Percentiles rank a stretch among this genome's conserved stretches.
These are phyloP conservation scores for Sphaerulina musiva DNA, from an alignment of 2,329 filamentous ascomycete species.

Conservation along the genomic window DNA sequence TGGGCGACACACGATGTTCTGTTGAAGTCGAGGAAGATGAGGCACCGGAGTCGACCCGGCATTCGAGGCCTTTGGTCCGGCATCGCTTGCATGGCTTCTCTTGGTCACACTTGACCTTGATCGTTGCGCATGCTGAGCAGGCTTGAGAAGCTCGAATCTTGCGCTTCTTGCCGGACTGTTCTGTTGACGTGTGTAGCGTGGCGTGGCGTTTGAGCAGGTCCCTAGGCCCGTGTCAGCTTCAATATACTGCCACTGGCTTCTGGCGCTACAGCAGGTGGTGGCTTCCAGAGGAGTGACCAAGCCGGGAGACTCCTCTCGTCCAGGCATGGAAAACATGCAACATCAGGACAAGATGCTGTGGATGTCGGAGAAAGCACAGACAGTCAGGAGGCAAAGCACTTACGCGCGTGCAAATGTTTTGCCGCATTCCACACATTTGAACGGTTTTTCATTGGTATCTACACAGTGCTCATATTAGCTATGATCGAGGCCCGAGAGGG, in stretches of 20 bases:
- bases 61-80: conserved; percentile 18
- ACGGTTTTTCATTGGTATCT: conserved; percentile 23
- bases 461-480: conserved; percentile 4
- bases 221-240: conserved; percentile 2
- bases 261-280: not conserved
- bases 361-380: not conserved
- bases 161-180: conserved; percentile 20
- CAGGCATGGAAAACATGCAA: too few relatives aligned
- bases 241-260: not conserved
- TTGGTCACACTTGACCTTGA: conserved; percentile 23
- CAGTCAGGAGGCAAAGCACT: conserved; percentile 2
- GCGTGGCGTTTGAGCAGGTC: conserved; percentile 21
- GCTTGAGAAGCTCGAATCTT: conserved; percentile 21
- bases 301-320: too few relatives aligned
- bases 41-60: conserved; percentile 15
- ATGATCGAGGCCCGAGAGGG: not conserved
- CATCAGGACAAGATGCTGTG: not conserved
- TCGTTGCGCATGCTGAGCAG: conserved; percentile 18
- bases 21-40: not conserved
- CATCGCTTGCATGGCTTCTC: conserved; percentile 22
- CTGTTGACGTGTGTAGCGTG: conserved; percentile 17
- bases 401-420: conserved; percentile 23
- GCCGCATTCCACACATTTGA: conserved; percentile 17
- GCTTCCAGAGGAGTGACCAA: not conserved
- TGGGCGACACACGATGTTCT: conserved; percentile 4